Evolutionary conservation across 164 flowering plant genomes (phyloP), one percentile per base, ranked within the genome.

Genomic region (Hamamelis virginiana): DNA sequence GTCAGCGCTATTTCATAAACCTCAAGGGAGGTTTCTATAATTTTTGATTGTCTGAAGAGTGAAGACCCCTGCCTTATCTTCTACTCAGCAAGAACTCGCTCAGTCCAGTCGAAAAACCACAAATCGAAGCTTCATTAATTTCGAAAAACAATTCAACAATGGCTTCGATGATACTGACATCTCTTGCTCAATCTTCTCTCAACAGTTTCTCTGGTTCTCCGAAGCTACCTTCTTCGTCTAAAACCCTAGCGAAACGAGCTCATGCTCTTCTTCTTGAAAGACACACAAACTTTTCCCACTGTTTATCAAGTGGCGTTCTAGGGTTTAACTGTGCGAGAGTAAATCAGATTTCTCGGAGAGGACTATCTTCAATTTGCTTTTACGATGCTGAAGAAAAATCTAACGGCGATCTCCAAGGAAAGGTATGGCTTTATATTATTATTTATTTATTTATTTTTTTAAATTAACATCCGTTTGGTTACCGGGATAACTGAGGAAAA

Each of bases 381-480:
- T 66, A 26, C 76, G 66, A 68, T 52, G 51, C 78, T 19, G 70
- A 74, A 55, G 77, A 81, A 12, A 64, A 82, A 48, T 65, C 85
- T 28, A 43, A 69, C 8, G 57, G 19, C 52, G 41, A 67, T 25
- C 22, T 62, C 12, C 61, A 68, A 22, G 75, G 56, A 22, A 75
- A 78, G 85, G 84, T 78, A 64, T 51, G 28, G 26, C 47, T 56
- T 48, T n/a, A n/a, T n/a, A n/a, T n/a, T n/a, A n/a, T n/a, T n/a
- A n/a, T n/a, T n/a, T n/a, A n/a, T n/a, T n/a, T n/a, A n/a, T n/a
- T n/a, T n/a, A n/a, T n/a, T 64, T 25, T n/a, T 16, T 28, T 0
- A 3, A 21, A 10, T 19, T 9, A 5, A 5, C 19, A 12, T 59
- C 23, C 18, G 47, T 61, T 61, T 61, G 22, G 23, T 28, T 59